Evolutionary conservation across 495 filamentous ascomycete species (phyloP).

Genomic region (Friedmanniomyces simplex): DNA sequence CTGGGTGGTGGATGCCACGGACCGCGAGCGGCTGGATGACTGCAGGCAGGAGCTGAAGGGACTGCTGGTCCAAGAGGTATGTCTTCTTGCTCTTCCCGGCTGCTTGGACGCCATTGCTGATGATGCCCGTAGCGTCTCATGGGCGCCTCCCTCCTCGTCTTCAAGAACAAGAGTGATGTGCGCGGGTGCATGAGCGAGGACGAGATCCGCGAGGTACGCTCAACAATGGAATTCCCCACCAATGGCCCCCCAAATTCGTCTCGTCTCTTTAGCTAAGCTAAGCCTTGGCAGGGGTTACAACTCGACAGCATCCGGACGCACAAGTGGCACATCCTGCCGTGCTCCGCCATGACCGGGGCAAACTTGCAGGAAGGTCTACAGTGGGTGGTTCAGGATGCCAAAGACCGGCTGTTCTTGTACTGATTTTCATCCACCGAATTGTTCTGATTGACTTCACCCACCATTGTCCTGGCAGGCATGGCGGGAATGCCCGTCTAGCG

Average conservation of each 20-base stretch:
- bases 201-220: constrained; percentile 64
- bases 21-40: constrained; percentile 73
- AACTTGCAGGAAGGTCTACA: constrained; percentile 76
- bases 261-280: constrained; percentile 2
- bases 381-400: constrained; percentile 95
- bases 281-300: constrained; percentile 52
- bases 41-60: constrained; percentile 79
- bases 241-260: neutral
- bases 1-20: constrained; percentile 96
- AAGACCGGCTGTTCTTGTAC: constrained; percentile 79
- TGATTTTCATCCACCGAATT: constrained; percentile 20
- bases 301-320: constrained; percentile 85
- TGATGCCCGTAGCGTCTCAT: constrained; percentile 60
- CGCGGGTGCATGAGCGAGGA: constrained; percentile 73
- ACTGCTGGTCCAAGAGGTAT: constrained; percentile 85
- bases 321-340: constrained; percentile 82
- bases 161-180: constrained; percentile 94
- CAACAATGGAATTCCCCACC: neutral
- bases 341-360: constrained; percentile 84
- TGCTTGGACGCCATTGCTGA: neutral
- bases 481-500: neutral
- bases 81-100: neutral
- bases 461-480: neutral
- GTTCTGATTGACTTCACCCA: neutral
- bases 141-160: constrained; percentile 84